These are phyloP conservation scores for Ettlia oleoabundans DNA, from an alignment of 139 green algal species.

Conservation along the genomic window DNA sequence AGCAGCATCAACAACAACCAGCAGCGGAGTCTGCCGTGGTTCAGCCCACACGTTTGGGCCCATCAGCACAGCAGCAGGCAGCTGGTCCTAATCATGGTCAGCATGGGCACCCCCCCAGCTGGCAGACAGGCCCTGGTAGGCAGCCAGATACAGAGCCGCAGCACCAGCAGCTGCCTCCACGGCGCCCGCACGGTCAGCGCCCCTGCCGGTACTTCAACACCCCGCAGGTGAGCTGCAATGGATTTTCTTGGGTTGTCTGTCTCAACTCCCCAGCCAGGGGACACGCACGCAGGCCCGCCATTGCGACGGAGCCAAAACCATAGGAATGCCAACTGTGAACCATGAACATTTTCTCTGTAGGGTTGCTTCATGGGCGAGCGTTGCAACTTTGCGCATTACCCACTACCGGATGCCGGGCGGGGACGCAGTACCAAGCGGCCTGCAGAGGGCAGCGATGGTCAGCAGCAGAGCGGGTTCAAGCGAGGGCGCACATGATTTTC, in stretches of 20 bases:
- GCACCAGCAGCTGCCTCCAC: neutral
- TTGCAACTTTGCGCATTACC: conserved; percentile 30
- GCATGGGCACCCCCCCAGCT: neutral
- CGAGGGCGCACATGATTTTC: neutral
- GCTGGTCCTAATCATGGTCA: neutral
- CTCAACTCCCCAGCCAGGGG: no score
- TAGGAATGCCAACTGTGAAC: no score
- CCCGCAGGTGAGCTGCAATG: neutral
- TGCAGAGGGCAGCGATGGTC: neutral
- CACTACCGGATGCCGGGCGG: neutral
- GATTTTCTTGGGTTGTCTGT: no score
- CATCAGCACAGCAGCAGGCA: conserved; percentile 7
- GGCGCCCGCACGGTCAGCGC: neutral
- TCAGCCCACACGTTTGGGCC: no score
- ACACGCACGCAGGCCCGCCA: no score
- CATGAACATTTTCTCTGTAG: neutral
- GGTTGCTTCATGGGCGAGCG: conserved; percentile 25
- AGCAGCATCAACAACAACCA: neutral
- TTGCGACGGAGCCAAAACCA: no score
- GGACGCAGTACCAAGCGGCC: neutral
- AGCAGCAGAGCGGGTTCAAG: neutral
- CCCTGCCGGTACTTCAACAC: conserved; percentile 33
- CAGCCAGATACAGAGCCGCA: neutral
- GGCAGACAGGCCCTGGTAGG: neutral
- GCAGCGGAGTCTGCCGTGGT: no score